Conservation (phyloP, 495 filamentous ascomycete genomes). For the Xylaria cubensis region DNA sequence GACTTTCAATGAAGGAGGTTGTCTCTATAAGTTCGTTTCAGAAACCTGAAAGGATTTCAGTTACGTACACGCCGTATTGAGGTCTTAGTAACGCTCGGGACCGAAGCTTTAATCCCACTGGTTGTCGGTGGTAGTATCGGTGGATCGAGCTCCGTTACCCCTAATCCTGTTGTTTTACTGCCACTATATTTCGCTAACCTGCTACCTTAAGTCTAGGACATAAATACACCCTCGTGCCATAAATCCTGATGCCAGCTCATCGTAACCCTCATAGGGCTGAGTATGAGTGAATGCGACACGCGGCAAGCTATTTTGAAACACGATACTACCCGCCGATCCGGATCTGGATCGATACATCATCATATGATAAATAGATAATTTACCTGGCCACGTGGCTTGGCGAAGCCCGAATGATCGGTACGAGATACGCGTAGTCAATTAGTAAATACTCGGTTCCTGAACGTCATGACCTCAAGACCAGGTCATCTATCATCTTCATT, state of each 20-base stretch:
- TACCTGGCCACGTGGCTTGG: neutral
- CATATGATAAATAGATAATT: neutral
- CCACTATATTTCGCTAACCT: neutral
- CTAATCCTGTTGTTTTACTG: neutral
- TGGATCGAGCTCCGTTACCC: neutral
- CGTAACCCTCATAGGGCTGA: neutral
- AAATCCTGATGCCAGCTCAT: neutral
- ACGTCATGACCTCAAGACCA: neutral
- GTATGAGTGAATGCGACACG: neutral
- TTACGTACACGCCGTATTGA: neutral
- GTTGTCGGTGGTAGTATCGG: neutral
- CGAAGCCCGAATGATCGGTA: neutral
- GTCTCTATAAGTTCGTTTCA: neutral
- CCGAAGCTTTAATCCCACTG: neutral
- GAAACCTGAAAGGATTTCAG: neutral
- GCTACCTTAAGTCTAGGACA: neutral
- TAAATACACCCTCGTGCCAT: neutral
- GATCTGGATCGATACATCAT: neutral
- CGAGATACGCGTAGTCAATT: neutral
- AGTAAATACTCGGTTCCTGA: neutral
- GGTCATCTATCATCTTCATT: neutral
- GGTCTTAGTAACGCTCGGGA: neutral
- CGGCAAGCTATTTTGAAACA: neutral
- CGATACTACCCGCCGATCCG: neutral
- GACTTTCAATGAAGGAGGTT: neutral